Conservation (phyloP, 2,329 filamentous ascomycete species). For the Penicillium oxalicum region DNA sequence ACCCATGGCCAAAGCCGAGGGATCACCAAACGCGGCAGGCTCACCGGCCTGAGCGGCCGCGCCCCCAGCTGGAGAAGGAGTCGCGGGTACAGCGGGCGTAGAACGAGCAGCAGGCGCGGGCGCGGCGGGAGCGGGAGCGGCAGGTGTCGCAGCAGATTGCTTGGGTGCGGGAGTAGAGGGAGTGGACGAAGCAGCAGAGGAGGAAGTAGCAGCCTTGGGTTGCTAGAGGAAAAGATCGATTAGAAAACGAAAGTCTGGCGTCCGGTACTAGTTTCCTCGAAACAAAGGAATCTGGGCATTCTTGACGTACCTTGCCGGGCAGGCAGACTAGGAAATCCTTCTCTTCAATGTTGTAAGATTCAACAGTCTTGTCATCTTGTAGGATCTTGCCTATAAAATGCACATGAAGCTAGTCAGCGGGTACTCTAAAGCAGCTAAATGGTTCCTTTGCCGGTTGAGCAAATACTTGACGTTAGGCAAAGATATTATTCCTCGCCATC, state of each 20-base stretch:
- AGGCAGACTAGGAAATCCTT: constrained; percentile 99
- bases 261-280: too few species aligned
- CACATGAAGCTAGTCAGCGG: constrained; percentile 5
- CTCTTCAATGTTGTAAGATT: constrained; percentile 97
- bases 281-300: background rate
- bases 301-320: constrained; percentile 75
- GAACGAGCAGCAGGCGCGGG: constrained; percentile 49
- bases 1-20: constrained; percentile 80
- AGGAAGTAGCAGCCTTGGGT: constrained; percentile 61
- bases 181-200: constrained; percentile 27
- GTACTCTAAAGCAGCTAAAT: background rate
- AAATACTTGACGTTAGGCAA: background rate
- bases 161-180: constrained; percentile 36
- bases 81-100: constrained; percentile 42
- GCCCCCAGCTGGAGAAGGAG: constrained; percentile 44
- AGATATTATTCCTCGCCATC: background rate
- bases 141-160: constrained; percentile 38
- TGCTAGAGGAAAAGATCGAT: constrained; percentile 31
- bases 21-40: constrained; percentile 55
- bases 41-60: constrained; percentile 22
- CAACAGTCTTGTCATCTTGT: constrained; percentile 94
- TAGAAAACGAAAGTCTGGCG: background rate
- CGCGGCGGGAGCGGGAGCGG: constrained; percentile 46
- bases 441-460: background rate
- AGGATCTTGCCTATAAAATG: constrained; percentile 77